These are phyloP conservation scores for Xylariaceae sp. DNA, from an alignment of 2,329 filamentous ascomycete species.

Conservation along the genomic window DNA sequence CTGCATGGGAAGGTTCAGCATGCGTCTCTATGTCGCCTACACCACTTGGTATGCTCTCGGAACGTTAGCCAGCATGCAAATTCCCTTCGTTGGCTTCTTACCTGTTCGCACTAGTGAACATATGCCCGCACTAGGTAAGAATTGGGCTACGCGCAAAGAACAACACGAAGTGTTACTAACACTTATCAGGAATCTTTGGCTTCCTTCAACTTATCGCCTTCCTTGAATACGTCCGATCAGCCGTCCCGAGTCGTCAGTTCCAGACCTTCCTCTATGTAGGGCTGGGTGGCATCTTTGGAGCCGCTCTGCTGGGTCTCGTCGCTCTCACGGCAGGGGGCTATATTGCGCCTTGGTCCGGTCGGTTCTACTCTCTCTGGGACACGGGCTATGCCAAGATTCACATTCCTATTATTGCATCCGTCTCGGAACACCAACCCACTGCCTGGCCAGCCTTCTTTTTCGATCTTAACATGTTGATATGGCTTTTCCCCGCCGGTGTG, in stretches of 20 bases:
- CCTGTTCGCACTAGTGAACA: slow-evolving; percentile 97
- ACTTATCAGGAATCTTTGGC: slow-evolving; percentile 80
- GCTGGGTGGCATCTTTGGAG: slow-evolving; percentile 74
- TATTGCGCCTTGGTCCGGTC: slow-evolving; percentile 96
- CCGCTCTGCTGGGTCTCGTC: slow-evolving; percentile 77
- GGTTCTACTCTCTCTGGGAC: slow-evolving; percentile 99
- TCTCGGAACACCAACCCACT: slow-evolving; percentile 98
- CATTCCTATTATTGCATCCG: slow-evolving; percentile 99
- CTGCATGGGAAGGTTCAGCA: slow-evolving; percentile 96
- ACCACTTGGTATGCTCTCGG: slow-evolving; percentile 98
- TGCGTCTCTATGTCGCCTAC: slow-evolving; percentile 92
- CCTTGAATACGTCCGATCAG: slow-evolving; percentile 87
- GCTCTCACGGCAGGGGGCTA: slow-evolving; percentile 87
- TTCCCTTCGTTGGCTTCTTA: slow-evolving; percentile 97
- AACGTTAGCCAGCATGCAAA: slow-evolving; percentile 97
- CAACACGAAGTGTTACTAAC: slow-evolving; percentile 7
- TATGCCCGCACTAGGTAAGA: slow-evolving; percentile 90
- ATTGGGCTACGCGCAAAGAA: background rate
- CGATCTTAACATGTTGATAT: slow-evolving; percentile 96
- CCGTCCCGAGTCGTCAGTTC: slow-evolving; percentile 91
- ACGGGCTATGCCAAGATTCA: slow-evolving; percentile 99
- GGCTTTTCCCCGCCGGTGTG: slow-evolving; percentile 97
- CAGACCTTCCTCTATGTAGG: slow-evolving; percentile 83
- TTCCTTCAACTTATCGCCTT: slow-evolving; percentile 92
- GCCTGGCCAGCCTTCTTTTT: slow-evolving; percentile 99